A percentile compares a stretch with the other conserved stretches of the same genome.
Conservation (phyloP, 2,329 filamentous ascomycete species). For the Eutypa lata region DNA sequence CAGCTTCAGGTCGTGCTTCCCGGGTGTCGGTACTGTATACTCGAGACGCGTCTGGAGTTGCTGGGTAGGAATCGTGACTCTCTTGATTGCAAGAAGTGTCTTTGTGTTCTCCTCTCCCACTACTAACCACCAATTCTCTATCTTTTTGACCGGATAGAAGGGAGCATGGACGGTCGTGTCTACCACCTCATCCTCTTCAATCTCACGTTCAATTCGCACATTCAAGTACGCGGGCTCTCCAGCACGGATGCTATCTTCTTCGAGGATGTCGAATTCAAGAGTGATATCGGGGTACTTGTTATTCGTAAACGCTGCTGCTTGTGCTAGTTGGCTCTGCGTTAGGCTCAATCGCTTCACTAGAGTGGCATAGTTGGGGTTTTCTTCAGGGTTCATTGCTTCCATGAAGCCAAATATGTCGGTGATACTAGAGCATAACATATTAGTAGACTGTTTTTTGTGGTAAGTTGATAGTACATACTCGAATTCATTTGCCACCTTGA, state of each 20-base stretch:
- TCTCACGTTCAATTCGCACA: conserved; percentile 79
- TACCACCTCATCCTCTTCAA: conserved; percentile 66
- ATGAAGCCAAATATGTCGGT: conserved; percentile 97
- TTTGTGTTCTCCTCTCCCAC: conserved; percentile 90
- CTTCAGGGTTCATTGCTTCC: conserved; percentile 95
- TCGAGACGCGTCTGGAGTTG: conserved; percentile 79
- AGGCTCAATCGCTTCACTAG: conserved; percentile 78
- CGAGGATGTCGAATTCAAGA: conserved; percentile 81
- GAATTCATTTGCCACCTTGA: conserved; percentile 77
- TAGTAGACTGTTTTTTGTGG: conserved; percentile 11
- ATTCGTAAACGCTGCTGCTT: conserved; percentile 95
- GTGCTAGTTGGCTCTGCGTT: conserved; percentile 74
- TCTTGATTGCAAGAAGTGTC: conserved; percentile 87
- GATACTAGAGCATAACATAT: conserved; percentile 51
- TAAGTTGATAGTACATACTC: conserved; percentile 50
- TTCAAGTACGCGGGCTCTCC: conserved; percentile 79
- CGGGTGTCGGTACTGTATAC: conserved; percentile 80
- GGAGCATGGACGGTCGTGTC: conserved; percentile 89
- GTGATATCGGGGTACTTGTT: conserved; percentile 94
- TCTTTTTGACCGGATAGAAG: conserved; percentile 88
- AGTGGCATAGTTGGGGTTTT: conserved; percentile 76
- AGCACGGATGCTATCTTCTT: conserved; percentile 74
- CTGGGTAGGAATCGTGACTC: conserved; percentile 75
- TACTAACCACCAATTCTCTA: conserved; percentile 98
- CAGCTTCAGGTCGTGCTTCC: conserved; percentile 83